Conservation (phyloP, 441 rosid genomes). For the Erodium chrysanthum region DNA sequence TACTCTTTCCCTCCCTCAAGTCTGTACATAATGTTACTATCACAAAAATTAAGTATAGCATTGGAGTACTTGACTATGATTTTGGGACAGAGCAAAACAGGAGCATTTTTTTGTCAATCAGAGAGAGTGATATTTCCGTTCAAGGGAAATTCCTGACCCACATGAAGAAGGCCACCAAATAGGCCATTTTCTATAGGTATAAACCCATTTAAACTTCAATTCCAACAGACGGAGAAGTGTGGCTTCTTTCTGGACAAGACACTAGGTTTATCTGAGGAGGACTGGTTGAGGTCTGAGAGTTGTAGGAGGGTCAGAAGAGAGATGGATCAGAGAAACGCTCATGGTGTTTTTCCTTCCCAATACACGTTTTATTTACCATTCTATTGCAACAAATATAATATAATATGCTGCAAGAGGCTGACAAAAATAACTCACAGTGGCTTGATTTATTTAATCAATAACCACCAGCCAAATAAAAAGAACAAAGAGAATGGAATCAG, state of each 20-base stretch:
- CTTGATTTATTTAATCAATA: not conserved
- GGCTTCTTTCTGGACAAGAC: not conserved
- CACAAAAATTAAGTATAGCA: not conserved
- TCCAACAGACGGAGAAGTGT: not conserved
- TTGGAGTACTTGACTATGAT: not conserved
- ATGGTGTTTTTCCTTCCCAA: too few species aligned
- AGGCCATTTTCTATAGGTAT: not conserved
- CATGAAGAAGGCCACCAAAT: not conserved
- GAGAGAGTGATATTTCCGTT: too few species aligned
- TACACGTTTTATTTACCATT: too few species aligned
- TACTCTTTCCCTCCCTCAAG: not conserved
- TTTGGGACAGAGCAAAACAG: not conserved
- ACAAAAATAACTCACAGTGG: not conserved
- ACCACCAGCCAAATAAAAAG: constrained; percentile 11
- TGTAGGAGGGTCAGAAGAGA: too few species aligned
- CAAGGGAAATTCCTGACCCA: not conserved
- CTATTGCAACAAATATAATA: not conserved
- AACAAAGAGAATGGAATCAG: constrained; percentile 20
- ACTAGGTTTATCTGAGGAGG: too few species aligned
- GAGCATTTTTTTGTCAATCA: not conserved
- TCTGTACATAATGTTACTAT: not conserved
- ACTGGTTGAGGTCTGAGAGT: too few species aligned
- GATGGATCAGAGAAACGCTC: too few species aligned
- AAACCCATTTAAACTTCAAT: not conserved
- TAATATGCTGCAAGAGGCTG: not conserved